Evolutionary conservation across 352 stramenopile species (phyloP), one percentile per base, ranked within the genome.

Genomic region (Phytophthora sp.): DNA sequence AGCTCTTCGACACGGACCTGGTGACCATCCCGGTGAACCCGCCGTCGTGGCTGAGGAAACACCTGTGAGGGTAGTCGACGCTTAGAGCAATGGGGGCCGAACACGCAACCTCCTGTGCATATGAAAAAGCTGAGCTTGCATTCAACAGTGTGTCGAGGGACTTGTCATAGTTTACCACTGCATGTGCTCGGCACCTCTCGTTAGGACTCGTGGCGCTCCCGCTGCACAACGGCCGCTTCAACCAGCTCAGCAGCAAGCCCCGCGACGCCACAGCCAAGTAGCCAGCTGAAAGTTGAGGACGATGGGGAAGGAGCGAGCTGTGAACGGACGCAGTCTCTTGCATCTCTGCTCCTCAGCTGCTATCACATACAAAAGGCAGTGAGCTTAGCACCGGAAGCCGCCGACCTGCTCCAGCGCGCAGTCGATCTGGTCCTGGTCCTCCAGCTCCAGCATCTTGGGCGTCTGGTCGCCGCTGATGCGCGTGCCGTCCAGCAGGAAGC

Each of bases 371-470:
- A 67, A 57, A 42, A 27, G 32, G 51, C 20, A 55, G 17, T 15
- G 12, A 38, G 9, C 51, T 79, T 79, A 92, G 50, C 42, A 65
- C 38, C 61, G 21, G 50, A 65, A 77, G 31, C 89, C 89, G 38
- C 89, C 89, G 28, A 92, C 84, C 66, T 97, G 89, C 67, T 97
- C 88, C 5, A 99, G 83, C 68, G 97, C 92, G 62, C 94, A 98
- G 79, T 99, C 96, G 69, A 99, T 99, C 75, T 99, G 94, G 79
- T 99, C 96, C 77, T 99, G 95, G 73, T 99, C 96, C 67, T 99
- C 96, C 43, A 99, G 83, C 58, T 99, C 97, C 31, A 99, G 75
- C 87, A 94, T 97, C 80, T 98, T 98, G 9, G 97, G 96, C 20
- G 97, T 99, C 54, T 95, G 72, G 76, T 98, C 89, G n/a, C 77